Evolutionary conservation across 2,329 filamentous ascomycete genomes (phyloP).

Genomic region (Diaporthe longicolla): DNA sequence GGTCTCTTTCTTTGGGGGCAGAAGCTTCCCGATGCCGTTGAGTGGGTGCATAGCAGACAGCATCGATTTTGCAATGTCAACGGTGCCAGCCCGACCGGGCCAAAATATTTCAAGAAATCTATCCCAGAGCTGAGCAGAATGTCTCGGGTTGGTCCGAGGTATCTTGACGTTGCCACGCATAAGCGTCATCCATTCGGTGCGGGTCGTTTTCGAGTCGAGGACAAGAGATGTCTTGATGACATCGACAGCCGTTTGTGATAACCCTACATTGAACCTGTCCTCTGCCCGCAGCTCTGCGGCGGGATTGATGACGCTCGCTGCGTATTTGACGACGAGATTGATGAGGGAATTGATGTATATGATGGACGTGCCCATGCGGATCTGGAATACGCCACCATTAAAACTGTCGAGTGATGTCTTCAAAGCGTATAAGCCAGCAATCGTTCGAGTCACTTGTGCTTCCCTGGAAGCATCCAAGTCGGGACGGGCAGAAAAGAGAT

Average conservation of each 20-base stretch:
- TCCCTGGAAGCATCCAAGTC: conserved; percentile 67
- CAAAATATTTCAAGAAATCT: conserved; percentile 72
- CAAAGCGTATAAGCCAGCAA: conserved; percentile 74
- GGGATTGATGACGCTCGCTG: conserved; percentile 69
- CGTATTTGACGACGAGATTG: conserved; percentile 74
- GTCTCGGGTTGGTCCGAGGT: conserved; percentile 76
- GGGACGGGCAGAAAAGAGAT: conserved; percentile 78
- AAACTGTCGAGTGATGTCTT: conserved; percentile 71
- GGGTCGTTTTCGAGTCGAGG: conserved; percentile 79
- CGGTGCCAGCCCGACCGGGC: conserved; percentile 63
- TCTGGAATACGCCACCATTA: conserved; percentile 60
- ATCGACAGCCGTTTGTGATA: conserved; percentile 69
- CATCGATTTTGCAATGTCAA: conserved; percentile 82
- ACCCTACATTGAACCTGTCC: conserved; percentile 63
- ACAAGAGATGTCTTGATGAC: conserved; percentile 77
- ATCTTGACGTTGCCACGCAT: conserved; percentile 68
- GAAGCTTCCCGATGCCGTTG: conserved; percentile 82
- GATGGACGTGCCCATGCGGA: conserved; percentile 66
- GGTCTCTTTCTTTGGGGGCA: conserved; percentile 64
- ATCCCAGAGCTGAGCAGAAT: conserved; percentile 85
- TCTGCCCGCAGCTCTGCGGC: conserved; percentile 64
- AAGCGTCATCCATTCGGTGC: conserved; percentile 77
- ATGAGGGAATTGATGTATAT: conserved; percentile 76
- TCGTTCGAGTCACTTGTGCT: conserved; percentile 73
- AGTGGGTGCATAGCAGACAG: conserved; percentile 79